Evolutionary conservation across 768 basidiomycete genomes (phyloP).

Genomic region (Boletus sensibilis): DNA sequence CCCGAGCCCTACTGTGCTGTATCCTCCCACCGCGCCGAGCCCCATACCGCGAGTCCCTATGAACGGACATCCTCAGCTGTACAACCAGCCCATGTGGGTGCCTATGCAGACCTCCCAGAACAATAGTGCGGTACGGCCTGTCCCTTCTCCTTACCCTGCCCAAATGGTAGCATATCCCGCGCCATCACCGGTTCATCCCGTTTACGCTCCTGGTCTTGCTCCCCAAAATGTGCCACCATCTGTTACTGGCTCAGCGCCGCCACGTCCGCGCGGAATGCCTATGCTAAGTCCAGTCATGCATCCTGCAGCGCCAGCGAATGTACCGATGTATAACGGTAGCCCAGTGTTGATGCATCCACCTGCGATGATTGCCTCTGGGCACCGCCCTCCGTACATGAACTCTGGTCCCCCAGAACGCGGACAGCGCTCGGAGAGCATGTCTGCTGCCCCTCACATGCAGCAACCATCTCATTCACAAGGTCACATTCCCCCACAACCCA

Average conservation of each 20-base stretch:
- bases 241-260: slow-evolving; percentile 31
- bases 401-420: slow-evolving; percentile 51
- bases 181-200: slow-evolving; percentile 44
- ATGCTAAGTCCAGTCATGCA: slow-evolving; percentile 75
- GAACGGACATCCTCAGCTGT: slow-evolving; percentile 61
- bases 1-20: slow-evolving; percentile 66
- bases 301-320: slow-evolving; percentile 44
- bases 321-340: slow-evolving; percentile 62
- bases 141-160: slow-evolving; percentile 59
- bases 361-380: slow-evolving; percentile 37
- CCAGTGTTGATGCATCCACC: slow-evolving; percentile 64
- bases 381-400: slow-evolving; percentile 39
- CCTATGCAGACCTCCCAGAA: slow-evolving; percentile 47
- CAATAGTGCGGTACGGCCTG: slow-evolving; percentile 52
- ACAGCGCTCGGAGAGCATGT: slow-evolving; percentile 50
- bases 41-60: slow-evolving; percentile 64
- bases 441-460: slow-evolving; percentile 39
- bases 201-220: slow-evolving; percentile 46
- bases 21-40: slow-evolving; percentile 59
- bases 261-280: slow-evolving; percentile 51
- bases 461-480: slow-evolving; percentile 31
- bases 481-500: slow-evolving; percentile 29
- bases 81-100: slow-evolving; percentile 67
- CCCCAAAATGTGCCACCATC: slow-evolving; percentile 37
- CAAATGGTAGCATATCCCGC: slow-evolving; percentile 67